phyloP scores from a whole-genome alignment of 2,329 filamentous ascomycete species.

The Penicillium occitanis region DNA sequence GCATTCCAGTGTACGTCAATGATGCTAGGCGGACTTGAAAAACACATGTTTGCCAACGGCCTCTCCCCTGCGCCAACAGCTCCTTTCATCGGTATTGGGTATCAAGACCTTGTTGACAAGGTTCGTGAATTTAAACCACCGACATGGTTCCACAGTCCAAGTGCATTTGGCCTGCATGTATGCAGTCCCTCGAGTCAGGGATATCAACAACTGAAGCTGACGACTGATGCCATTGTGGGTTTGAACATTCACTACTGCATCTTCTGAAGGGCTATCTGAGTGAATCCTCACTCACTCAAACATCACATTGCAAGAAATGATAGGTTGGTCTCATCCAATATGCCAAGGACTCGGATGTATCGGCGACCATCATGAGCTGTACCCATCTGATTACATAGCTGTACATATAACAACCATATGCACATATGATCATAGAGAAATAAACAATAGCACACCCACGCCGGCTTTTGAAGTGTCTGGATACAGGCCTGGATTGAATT shows the following conservation, averaged over 20 bases:
- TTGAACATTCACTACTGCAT: neutral
- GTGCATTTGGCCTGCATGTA: neutral
- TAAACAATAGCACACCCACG: too few relatives aligned
- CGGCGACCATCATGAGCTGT: neutral
- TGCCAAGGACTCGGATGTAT: neutral
- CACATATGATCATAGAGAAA: neutral
- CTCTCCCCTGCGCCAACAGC: neutral
- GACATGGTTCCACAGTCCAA: neutral
- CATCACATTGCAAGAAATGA: neutral
- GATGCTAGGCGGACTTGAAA: conserved; percentile 7
- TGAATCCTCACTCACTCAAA: neutral
- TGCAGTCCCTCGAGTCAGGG: neutral
- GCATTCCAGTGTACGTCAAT: conserved; percentile 2
- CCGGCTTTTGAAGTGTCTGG: too few relatives aligned
- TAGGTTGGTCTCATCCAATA: neutral
- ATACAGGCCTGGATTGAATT: too few relatives aligned
- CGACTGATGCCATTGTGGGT: neutral
- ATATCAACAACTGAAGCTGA: neutral
- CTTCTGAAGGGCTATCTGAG: neutral
- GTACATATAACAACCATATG: neutral
- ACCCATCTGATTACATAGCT: neutral
- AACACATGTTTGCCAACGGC: neutral
- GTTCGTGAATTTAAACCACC: neutral
- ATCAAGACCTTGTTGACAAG: neutral
- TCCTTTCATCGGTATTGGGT: neutral